Conservation (phyloP, 176 grass and related monocot genomes). For the Ampelocalamus luodianensis region DNA sequence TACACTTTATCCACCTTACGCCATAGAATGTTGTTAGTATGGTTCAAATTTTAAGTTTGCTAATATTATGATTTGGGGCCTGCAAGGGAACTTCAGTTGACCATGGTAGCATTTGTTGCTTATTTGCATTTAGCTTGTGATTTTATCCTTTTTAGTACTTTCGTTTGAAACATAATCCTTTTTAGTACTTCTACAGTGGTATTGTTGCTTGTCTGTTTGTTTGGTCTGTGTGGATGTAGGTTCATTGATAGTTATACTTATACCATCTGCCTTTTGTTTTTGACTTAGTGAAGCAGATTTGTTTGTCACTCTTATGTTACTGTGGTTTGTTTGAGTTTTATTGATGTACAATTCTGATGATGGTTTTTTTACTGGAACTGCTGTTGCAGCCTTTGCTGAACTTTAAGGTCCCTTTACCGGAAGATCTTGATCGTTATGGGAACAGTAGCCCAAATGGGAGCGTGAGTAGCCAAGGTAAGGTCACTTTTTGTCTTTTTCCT, state of each 20-base stretch:
- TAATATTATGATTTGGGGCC: constrained; percentile 18
- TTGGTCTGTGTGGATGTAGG: not conserved
- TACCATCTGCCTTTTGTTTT: not conserved
- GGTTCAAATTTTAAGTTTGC: constrained; percentile 1
- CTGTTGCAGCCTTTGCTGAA: constrained; percentile 78
- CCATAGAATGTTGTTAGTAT: not conserved
- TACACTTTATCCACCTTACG: not conserved
- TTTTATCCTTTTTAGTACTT: constrained; percentile 1
- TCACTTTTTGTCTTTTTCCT: not conserved
- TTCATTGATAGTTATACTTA: not conserved
- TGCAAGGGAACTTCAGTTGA: not conserved
- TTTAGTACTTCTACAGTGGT: constrained; percentile 5
- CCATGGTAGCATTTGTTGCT: not conserved
- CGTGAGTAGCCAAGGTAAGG: constrained; percentile 71
- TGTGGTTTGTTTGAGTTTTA: constrained; percentile 21
- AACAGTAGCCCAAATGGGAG: constrained; percentile 82
- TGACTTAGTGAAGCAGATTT: not conserved
- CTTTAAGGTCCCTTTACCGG: constrained; percentile 80
- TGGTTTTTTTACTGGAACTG: constrained; percentile 39
- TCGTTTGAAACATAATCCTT: not conserved
- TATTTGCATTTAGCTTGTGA: not conserved
- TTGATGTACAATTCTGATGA: constrained; percentile 19
- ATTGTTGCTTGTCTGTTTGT: constrained; percentile 25
- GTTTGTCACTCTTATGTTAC: not conserved
- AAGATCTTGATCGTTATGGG: constrained; percentile 69